Base-by-base conservation (phyloP, 2,329 filamentous ascomycete species). In the Orbilia blumenaviensis region DNA sequence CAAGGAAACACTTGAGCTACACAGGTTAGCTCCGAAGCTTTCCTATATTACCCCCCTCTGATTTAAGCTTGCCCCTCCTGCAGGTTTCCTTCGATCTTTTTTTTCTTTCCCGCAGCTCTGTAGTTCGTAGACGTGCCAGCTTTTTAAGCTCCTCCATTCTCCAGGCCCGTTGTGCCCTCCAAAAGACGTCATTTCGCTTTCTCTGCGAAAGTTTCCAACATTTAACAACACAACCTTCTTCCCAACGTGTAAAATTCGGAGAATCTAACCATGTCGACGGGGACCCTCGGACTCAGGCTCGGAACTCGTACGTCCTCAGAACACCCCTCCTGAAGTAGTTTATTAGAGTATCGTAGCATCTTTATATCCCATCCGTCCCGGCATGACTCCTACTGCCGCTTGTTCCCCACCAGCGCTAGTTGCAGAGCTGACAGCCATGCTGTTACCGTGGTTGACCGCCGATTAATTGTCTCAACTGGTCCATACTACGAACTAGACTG, bases 261-360 rank as follows among this genome's bases (percentile, higher is more conserved):
- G 10, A 44, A 3, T 46, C 21, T 25, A 61, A 41, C 12, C n/a
- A 75, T 75, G 72, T 63, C 72, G 44, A 62, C 69, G 16, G 42
- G 41, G 18, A 64, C 64, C n/a, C 64, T 76, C n/a, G 72, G 72
- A 21, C 72, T 76, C 32, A 50, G 72, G 4, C 34, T 76, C 18
- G 72, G 56, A 58, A 58, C 56, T 21, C 72, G 72, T 76, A 69
- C 25, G 72, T 76, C 38, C 23, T 16, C 23, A 14, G 54, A 58
- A 32, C n/a, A 1, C 50, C 48, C 9, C 7, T 34, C n/a, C n/a
- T n/a, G n/a, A n/a, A 36, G 8, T 50, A 36, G n/a, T 29, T 34
- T 21, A 7, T n/a, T n/a, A n/a, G n/a, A n/a, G 5, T 9, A 34
- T 29, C n/a, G 44, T 41, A 38, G 41, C 12, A 41, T 44, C 9